These are phyloP conservation scores for Volvox carteri DNA, from an alignment of 163 green algal species.

Conservation along the genomic window DNA sequence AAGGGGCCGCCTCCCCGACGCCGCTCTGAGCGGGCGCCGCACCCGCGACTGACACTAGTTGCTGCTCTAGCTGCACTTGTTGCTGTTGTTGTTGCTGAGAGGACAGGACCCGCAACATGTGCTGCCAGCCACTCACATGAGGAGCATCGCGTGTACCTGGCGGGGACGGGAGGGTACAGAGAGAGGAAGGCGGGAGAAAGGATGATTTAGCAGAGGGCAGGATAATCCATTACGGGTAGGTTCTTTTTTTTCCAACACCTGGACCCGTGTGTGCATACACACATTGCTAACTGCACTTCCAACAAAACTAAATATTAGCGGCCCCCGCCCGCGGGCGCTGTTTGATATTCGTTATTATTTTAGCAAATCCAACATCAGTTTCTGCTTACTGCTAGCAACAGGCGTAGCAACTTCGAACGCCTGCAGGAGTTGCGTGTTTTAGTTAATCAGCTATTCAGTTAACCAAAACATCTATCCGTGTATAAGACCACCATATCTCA, in stretches of 20 bases:
- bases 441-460: no score
- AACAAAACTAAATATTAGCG: neutral
- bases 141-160: slow-evolving; percentile 12
- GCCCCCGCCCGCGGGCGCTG: no score
- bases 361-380: neutral
- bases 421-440: neutral
- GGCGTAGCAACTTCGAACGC: neutral
- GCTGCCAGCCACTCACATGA: slow-evolving; percentile 51
- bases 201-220: neutral
- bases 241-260: neutral
- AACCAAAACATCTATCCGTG: neutral
- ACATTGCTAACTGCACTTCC: neutral
- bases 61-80: neutral
- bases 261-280: neutral
- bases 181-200: neutral
- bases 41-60: neutral
- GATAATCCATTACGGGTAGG: neutral
- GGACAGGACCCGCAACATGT: slow-evolving; percentile 34
- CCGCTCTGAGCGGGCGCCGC: neutral
- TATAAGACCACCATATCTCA: neutral
- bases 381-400: neutral
- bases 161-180: neutral
- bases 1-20: neutral
- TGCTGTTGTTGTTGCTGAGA: slow-evolving; percentile 29
- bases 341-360: no score